phyloP scores from a whole-genome alignment of 768 basidiomycete genomes.

The Boletus sp. region DNA sequence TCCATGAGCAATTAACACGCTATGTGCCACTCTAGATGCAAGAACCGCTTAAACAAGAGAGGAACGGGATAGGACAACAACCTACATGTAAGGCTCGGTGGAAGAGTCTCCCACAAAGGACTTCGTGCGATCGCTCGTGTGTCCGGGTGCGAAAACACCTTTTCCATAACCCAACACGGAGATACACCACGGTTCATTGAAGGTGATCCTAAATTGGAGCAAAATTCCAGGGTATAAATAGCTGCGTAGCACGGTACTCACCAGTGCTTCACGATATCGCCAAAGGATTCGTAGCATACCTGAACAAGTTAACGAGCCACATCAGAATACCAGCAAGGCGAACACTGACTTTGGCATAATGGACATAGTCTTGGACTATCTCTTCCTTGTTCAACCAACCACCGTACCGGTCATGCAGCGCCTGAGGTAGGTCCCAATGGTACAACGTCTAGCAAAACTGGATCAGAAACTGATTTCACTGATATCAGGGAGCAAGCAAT shows the following conservation, averaged over 20 bases:
- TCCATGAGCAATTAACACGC: slow-evolving; percentile 69
- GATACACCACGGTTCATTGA: slow-evolving; percentile 81
- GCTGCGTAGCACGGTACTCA: slow-evolving; percentile 19
- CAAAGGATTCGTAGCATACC: slow-evolving; percentile 77
- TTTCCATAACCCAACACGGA: slow-evolving; percentile 69
- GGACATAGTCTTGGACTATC: slow-evolving; percentile 56
- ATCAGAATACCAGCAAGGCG: background rate
- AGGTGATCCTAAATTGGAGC: slow-evolving; percentile 53
- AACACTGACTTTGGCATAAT: slow-evolving; percentile 50
- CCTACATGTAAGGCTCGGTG: slow-evolving; percentile 72
- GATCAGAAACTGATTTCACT: background rate
- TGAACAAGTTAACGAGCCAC: slow-evolving; percentile 18
- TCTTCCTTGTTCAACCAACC: background rate
- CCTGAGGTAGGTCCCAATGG: background rate
- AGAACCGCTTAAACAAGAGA: background rate
- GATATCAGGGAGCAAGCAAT: background rate
- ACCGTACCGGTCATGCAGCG: background rate
- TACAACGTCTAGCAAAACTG: background rate
- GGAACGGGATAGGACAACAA: slow-evolving; percentile 4
- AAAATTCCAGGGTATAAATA: slow-evolving; percentile 17
- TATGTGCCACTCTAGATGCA: slow-evolving; percentile 60
- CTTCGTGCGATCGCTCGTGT: slow-evolving; percentile 62
- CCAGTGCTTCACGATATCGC: slow-evolving; percentile 80
- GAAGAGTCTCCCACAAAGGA: slow-evolving; percentile 64
- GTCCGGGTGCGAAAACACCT: slow-evolving; percentile 73